Conservation (phyloP, 2,329 filamentous ascomycete genomes). For the Rutstroemia sp. region DNA sequence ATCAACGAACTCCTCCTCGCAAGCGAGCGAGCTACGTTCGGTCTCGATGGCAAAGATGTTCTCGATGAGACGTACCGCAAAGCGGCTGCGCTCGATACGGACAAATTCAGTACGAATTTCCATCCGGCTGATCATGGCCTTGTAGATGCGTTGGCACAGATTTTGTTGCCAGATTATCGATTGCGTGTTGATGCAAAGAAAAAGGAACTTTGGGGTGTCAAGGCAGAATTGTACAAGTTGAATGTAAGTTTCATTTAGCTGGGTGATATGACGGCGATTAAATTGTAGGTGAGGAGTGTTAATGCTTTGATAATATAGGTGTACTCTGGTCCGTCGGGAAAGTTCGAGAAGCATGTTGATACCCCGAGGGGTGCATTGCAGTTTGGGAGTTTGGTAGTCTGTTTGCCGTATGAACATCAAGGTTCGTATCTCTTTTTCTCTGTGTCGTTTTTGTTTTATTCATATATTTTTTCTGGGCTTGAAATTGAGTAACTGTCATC, state of each 20-base stretch:
- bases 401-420: constrained; percentile 31
- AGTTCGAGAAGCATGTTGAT: constrained; percentile 46
- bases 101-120: constrained; percentile 42
- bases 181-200: constrained; percentile 18
- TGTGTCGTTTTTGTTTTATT: not conserved
- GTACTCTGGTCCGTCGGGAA: constrained; percentile 43
- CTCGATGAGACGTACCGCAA: constrained; percentile 46
- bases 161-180: constrained; percentile 27
- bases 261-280: not conserved
- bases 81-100: constrained; percentile 44
- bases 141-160: constrained; percentile 41
- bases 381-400: constrained; percentile 48
- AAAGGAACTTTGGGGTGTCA: constrained; percentile 29
- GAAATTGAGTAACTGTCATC: too few species aligned
- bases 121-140: constrained; percentile 41
- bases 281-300: not conserved
- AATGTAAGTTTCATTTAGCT: constrained; percentile 33
- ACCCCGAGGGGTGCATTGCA: constrained; percentile 42
- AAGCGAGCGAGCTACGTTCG: constrained; percentile 43
- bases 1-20: constrained; percentile 26
- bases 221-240: constrained; percentile 49
- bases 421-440: not conserved
- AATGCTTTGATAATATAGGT: constrained; percentile 31
- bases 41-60: constrained; percentile 37
- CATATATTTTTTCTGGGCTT: too few species aligned